phyloP scores from a whole-genome alignment of 768 basidiomycete species.

The Dacryopinax primogenitus region DNA sequence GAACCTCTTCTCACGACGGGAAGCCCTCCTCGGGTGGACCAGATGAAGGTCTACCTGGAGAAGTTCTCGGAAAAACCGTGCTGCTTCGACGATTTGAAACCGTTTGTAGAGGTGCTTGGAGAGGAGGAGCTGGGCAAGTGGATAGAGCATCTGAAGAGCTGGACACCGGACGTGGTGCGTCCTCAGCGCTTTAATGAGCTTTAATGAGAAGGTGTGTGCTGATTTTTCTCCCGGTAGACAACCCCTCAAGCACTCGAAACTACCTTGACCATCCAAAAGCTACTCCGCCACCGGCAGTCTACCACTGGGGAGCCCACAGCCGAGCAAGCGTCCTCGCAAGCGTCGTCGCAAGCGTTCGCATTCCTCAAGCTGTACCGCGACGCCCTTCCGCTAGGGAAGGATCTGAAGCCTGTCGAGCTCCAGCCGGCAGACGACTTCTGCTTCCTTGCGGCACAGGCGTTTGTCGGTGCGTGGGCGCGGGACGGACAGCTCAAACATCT shows the following conservation, averaged over 20 bases:
- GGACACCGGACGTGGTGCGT: conserved; percentile 39
- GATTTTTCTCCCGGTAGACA: conserved; percentile 28
- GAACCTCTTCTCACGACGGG: conserved; percentile 9
- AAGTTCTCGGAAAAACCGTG: conserved; percentile 68
- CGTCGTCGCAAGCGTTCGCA: conserved; percentile 38
- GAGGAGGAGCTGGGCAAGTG: conserved; percentile 36
- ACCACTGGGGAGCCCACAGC: conserved; percentile 36
- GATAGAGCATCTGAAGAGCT: conserved; percentile 40
- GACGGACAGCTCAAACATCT: conserved; percentile 33
- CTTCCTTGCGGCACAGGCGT: conserved; percentile 55
- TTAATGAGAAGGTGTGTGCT: background rate
- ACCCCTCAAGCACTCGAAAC: conserved; percentile 46
- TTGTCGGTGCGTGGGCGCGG: conserved; percentile 30
- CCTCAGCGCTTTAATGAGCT: conserved; percentile 14
- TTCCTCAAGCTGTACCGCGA: conserved; percentile 53
- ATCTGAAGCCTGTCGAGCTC: conserved; percentile 60
- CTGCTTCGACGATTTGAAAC: conserved; percentile 73
- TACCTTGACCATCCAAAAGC: conserved; percentile 61
- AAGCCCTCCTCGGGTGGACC: conserved; percentile 21
- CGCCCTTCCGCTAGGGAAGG: conserved; percentile 47
- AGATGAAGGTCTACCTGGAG: conserved; percentile 57
- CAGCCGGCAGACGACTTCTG: conserved; percentile 81
- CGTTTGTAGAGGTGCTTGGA: conserved; percentile 40
- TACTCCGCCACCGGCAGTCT: conserved; percentile 49
- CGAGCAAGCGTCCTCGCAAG: conserved; percentile 44